Percentiles rank a stretch among this genome's conserved stretches.
Conservation (phyloP, 495 filamentous ascomycete genomes). For the Xylaria scruposa region DNA sequence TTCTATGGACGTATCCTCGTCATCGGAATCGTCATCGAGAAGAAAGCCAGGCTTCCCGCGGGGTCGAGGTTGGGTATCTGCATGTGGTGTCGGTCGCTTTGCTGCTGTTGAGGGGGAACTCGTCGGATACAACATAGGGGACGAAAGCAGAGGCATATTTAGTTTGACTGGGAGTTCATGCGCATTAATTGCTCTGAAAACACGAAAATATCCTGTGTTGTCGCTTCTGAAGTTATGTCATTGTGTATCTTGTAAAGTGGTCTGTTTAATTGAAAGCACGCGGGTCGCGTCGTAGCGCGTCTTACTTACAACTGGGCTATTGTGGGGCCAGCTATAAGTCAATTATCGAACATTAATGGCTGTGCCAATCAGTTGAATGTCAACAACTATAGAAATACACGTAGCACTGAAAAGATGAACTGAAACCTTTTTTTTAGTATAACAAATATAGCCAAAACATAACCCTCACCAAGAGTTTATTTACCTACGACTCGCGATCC, state of each 20-base stretch:
- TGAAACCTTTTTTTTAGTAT: no score
- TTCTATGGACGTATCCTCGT: constrained; percentile 30
- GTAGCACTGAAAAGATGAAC: no score
- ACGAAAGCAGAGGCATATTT: constrained; percentile 70
- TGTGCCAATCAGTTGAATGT: no score
- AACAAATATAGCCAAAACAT: no score
- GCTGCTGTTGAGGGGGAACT: constrained; percentile 58
- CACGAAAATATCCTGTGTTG: background rate
- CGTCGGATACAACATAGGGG: constrained; percentile 63
- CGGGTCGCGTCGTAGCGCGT: constrained; percentile 25
- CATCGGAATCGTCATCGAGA: constrained; percentile 48
- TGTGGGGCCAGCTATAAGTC: background rate
- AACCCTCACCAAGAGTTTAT: no score
- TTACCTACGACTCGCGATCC: no score
- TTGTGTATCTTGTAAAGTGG: background rate
- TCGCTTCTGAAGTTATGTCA: background rate
- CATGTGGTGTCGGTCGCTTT: constrained; percentile 55
- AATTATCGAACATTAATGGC: background rate
- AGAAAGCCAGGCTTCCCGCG: constrained; percentile 52
- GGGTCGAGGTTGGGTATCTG: constrained; percentile 44
- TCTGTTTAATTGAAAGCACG: constrained; percentile 26
- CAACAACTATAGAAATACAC: no score
- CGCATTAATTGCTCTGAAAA: background rate
- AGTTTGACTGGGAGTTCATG: constrained; percentile 5
- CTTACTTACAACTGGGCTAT: background rate